A percentile compares a stretch with the other conserved stretches of the same genome.
phyloP scores from a whole-genome alignment of 2,329 filamentous ascomycete genomes.

The Venturia aucupariae region DNA sequence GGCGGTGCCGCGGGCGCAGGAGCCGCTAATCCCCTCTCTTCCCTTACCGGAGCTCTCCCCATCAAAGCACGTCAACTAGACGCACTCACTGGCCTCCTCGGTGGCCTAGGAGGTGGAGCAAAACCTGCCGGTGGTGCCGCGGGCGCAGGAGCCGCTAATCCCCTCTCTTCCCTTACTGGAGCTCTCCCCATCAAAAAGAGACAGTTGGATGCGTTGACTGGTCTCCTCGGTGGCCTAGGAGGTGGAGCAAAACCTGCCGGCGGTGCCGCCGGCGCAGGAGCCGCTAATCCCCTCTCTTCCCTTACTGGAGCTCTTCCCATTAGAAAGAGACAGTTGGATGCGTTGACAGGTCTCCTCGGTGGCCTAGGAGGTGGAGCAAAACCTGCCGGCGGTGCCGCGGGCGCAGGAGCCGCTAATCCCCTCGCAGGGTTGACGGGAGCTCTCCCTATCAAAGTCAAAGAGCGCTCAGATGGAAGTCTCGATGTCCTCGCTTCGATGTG shows the following conservation, averaged over 20 bases:
- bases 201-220: neutral
- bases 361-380: neutral
- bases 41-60: neutral
- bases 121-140: neutral
- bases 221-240: neutral
- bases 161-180: neutral
- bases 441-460: neutral
- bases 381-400: neutral
- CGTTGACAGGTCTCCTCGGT: neutral
- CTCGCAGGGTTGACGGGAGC: neutral
- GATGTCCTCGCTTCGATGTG: neutral
- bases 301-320: neutral
- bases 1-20: neutral
- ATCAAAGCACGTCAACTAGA: slow-evolving; percentile 2
- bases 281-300: neutral
- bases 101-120: neutral
- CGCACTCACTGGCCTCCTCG: slow-evolving; percentile 3
- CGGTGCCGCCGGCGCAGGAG: neutral
- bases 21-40: neutral
- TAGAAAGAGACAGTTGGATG: neutral
- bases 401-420: neutral
- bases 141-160: neutral
- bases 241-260: neutral
- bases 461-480: slow-evolving; percentile 5
- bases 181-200: neutral